phyloP scores from a whole-genome alignment of 2,329 filamentous ascomycete species.

The Trichophyton verrucosum region DNA sequence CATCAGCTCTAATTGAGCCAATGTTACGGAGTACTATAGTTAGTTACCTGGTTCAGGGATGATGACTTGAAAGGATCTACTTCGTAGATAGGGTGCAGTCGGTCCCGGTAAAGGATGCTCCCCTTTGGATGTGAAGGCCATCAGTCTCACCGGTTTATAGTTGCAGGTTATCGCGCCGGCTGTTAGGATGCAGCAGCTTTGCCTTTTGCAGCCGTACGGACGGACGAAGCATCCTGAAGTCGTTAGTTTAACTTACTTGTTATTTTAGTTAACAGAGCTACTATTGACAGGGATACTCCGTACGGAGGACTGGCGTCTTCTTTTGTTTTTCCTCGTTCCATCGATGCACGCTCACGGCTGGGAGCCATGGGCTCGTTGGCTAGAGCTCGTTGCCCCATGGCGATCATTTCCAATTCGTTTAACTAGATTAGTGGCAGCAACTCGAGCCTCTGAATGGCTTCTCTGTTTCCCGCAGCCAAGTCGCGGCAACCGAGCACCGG shows the following conservation, averaged over 20 bases:
- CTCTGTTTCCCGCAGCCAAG: neutral
- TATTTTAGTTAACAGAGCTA: too few relatives aligned
- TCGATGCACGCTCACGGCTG: neutral
- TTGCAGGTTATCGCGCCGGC: neutral
- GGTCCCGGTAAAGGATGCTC: neutral
- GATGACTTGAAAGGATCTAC: neutral
- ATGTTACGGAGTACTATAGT: neutral
- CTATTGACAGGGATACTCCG: too few relatives aligned
- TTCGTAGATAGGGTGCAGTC: neutral
- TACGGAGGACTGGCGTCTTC: too few relatives aligned
- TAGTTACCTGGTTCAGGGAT: neutral
- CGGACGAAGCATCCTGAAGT: too few relatives aligned
- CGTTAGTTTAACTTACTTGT: too few relatives aligned
- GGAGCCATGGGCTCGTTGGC: too few relatives aligned
- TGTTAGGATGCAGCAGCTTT: neutral
- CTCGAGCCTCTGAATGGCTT: too few relatives aligned
- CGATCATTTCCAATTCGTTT: too few relatives aligned
- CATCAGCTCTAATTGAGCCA: neutral
- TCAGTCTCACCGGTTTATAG: neutral
- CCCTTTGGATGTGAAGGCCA: neutral
- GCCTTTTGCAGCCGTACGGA: neutral
- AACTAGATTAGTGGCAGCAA: neutral
- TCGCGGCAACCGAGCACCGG: neutral
- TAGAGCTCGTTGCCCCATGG: too few relatives aligned
- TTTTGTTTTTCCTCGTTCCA: neutral